These are phyloP conservation scores for Mycena filopes DNA, from an alignment of 768 basidiomycete species.

Conservation along the genomic window DNA sequence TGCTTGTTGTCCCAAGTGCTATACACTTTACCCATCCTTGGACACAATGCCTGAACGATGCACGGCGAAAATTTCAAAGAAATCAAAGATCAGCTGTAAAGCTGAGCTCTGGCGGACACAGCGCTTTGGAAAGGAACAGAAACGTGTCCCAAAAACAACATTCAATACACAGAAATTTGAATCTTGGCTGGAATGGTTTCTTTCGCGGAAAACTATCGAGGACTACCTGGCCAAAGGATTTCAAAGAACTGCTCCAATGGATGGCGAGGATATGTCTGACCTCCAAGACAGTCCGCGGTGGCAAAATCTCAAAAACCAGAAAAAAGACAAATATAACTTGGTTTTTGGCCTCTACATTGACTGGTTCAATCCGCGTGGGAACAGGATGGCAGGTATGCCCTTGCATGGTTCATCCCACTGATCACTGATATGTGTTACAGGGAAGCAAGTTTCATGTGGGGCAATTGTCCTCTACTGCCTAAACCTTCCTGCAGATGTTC, in stretches of 20 bases:
- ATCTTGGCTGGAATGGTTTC: conserved; percentile 4
- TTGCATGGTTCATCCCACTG: background rate
- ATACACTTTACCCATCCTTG: background rate
- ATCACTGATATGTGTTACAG: background rate
- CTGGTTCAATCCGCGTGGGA: conserved; percentile 39
- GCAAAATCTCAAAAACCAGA: background rate
- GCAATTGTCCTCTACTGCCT: conserved; percentile 34
- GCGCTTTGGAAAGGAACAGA: background rate
- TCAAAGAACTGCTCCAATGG: background rate
- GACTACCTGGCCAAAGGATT: background rate
- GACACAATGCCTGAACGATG: conserved; percentile 5
- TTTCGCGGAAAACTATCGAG: conserved; percentile 11
- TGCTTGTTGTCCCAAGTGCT: too few species aligned
- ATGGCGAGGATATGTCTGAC: conserved; percentile 3
- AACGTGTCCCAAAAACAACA: conserved; percentile 3
- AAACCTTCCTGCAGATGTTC: conserved; percentile 38
- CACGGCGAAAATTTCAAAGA: conserved; percentile 4
- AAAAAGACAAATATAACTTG: conserved; percentile 19
- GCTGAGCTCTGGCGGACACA: conserved; percentile 12
- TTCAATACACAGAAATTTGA: conserved; percentile 18
- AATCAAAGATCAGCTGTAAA: background rate
- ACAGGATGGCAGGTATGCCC: conserved; percentile 34
- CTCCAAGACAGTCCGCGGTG: conserved; percentile 16
- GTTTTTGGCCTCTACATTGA: conserved; percentile 36
- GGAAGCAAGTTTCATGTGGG: conserved; percentile 21